phyloP scores from a whole-genome alignment of 2,329 filamentous ascomycete genomes.

The Lecanicillium sp. region DNA sequence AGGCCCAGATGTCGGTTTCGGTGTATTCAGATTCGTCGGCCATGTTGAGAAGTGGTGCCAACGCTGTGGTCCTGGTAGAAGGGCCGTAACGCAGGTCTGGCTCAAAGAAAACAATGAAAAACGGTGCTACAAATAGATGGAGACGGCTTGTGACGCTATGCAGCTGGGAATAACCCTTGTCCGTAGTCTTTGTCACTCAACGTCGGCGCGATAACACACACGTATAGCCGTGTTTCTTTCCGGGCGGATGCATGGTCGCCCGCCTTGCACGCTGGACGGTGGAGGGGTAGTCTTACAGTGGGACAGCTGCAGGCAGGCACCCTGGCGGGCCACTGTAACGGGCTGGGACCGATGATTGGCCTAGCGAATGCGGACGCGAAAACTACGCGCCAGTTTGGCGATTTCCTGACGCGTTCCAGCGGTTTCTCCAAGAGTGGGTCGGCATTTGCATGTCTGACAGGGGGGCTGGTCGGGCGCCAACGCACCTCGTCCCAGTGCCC shows the following conservation, averaged over 20 bases:
- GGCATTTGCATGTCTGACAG: neutral
- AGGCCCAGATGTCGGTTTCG: slow-evolving; percentile 40
- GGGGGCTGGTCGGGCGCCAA: slow-evolving; percentile 9
- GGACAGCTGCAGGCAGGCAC: neutral
- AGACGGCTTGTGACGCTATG: neutral
- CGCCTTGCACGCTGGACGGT: no score
- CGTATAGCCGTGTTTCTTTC: no score
- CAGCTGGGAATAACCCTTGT: slow-evolving; percentile 1
- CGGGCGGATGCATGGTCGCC: no score
- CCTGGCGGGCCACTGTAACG: neutral
- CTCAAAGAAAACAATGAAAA: neutral
- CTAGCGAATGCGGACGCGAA: neutral
- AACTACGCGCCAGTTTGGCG: neutral
- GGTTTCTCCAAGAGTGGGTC: neutral
- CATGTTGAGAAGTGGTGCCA: no score
- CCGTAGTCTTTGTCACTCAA: no score
- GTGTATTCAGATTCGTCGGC: slow-evolving; percentile 36
- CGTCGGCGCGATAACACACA: no score
- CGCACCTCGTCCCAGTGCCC: slow-evolving; percentile 5
- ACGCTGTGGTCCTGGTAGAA: no score
- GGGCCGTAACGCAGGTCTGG: neutral
- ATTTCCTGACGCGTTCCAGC: neutral
- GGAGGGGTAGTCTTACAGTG: neutral
- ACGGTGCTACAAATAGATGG: neutral
- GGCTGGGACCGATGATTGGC: neutral